These are phyloP conservation scores for Allium cepa DNA, from an alignment of 106 monocot species.

Conservation along the genomic window DNA sequence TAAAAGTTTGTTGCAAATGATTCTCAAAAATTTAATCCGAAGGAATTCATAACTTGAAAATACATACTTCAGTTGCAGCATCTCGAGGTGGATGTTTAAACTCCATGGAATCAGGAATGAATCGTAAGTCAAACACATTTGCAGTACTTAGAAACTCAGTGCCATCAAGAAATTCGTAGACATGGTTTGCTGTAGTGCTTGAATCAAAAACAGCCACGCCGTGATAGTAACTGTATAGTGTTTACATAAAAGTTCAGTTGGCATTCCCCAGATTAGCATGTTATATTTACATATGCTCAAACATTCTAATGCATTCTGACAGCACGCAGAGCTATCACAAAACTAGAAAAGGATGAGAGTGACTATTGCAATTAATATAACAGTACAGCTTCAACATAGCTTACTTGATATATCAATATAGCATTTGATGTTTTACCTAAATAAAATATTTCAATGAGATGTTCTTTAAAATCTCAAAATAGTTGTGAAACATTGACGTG, in stretches of 20 bases:
- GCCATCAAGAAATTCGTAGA: constrained; percentile 79
- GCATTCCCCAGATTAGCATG: too few species aligned
- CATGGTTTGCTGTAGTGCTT: constrained; percentile 68
- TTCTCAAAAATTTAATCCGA: too few species aligned
- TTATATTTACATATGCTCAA: too few species aligned
- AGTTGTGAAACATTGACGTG: too few species aligned
- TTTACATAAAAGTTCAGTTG: not conserved
- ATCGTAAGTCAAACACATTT: constrained; percentile 84
- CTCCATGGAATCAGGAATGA: constrained; percentile 87
- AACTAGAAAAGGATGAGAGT: too few species aligned
- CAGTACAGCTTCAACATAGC: not conserved
- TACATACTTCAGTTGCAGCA: constrained; percentile 63
- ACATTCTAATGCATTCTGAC: too few species aligned
- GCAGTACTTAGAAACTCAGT: constrained; percentile 71
- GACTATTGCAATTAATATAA: not conserved
- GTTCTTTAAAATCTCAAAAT: too few species aligned
- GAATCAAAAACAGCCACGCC: constrained; percentile 94
- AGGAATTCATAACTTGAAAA: not conserved
- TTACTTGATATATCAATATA: not conserved
- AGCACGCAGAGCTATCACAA: too few species aligned
- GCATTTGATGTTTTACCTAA: too few species aligned
- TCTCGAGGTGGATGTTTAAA: constrained; percentile 71
- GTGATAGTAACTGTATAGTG: constrained; percentile 68
- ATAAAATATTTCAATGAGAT: too few species aligned
- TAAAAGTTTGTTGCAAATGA: too few species aligned